Evolutionary conservation across 2,329 filamentous ascomycete species (phyloP).

Genomic region (Drechmeria coniospora): DNA sequence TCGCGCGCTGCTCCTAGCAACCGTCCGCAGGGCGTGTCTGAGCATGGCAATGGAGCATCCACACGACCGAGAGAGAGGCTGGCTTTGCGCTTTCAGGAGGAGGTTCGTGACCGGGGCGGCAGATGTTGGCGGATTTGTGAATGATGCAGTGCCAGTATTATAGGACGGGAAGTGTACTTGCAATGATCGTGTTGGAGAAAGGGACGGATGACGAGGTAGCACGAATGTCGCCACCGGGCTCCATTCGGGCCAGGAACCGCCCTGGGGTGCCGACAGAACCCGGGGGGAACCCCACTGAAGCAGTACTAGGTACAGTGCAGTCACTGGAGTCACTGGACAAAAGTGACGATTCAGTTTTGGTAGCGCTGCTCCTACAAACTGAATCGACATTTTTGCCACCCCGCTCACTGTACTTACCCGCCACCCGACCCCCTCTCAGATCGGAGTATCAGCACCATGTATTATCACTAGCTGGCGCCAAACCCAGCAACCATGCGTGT

Average conservation of each 20-base stretch:
- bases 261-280: slow-evolving; percentile 4
- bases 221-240: slow-evolving; percentile 4
- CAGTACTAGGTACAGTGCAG: too few relatives aligned
- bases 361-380: too few relatives aligned
- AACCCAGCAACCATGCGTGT: too few relatives aligned
- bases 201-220: background rate
- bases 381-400: too few relatives aligned
- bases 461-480: too few relatives aligned
- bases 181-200: slow-evolving; percentile 3
- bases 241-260: slow-evolving; percentile 1
- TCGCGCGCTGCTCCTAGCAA: slow-evolving; percentile 9
- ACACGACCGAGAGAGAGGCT: background rate
- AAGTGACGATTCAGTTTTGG: too few relatives aligned
- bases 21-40: slow-evolving; percentile 15
- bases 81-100: background rate
- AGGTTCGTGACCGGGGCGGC: slow-evolving; percentile 1
- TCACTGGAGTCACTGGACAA: too few relatives aligned
- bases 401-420: too few relatives aligned
- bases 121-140: slow-evolving; percentile 7
- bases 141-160: too few relatives aligned
- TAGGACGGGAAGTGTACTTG: too few relatives aligned
- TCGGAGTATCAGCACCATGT: too few relatives aligned
- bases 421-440: too few relatives aligned
- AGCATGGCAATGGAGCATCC: slow-evolving; percentile 11
- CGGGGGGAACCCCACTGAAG: slow-evolving; percentile 1